Percentiles rank a stretch among this genome's conserved stretches.
Evolutionary conservation across 2,329 filamentous ascomycete species (phyloP).

Genomic region (Pseudohalonectria lignicola): DNA sequence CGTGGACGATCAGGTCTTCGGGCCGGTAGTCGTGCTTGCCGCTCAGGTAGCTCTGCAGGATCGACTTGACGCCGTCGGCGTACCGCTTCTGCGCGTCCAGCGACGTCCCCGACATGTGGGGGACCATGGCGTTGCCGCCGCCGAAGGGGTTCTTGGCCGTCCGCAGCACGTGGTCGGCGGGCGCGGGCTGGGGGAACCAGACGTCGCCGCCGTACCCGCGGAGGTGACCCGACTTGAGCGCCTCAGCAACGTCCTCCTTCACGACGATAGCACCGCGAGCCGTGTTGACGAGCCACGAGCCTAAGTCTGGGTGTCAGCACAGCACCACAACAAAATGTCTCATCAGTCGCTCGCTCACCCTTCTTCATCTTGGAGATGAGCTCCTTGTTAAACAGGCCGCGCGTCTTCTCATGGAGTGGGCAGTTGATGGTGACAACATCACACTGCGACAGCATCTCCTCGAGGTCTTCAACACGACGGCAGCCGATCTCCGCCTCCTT

Average conservation of each 20-base stretch:
- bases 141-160: slow-evolving; percentile 90
- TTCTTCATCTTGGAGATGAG: slow-evolving; percentile 86
- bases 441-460: slow-evolving; percentile 90
- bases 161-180: slow-evolving; percentile 84
- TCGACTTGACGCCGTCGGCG: slow-evolving; percentile 76
- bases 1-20: slow-evolving; percentile 82
- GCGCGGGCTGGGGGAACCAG: slow-evolving; percentile 97
- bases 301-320: slow-evolving; percentile 25
- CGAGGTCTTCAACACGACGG: slow-evolving; percentile 76
- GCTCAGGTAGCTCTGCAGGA: slow-evolving; percentile 82
- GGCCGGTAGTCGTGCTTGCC: slow-evolving; percentile 80
- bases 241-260: slow-evolving; percentile 96
- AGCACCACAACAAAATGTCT: no score
- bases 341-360: slow-evolving; percentile 46
- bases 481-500: slow-evolving; percentile 92
- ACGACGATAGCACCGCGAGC: slow-evolving; percentile 97
- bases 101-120: slow-evolving; percentile 98
- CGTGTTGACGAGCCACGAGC: slow-evolving; percentile 96
- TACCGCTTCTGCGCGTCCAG: slow-evolving; percentile 94
- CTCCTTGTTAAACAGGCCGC: slow-evolving; percentile 96
- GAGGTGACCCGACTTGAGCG: slow-evolving; percentile 83
- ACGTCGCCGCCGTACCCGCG: slow-evolving; percentile 82
- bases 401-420: slow-evolving; percentile 96
- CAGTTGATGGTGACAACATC: slow-evolving; percentile 99
- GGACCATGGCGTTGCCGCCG: slow-evolving; percentile 96